Conservation (phyloP, 176 grass and related monocot species). For the Tillandsia fasciculata region DNA sequence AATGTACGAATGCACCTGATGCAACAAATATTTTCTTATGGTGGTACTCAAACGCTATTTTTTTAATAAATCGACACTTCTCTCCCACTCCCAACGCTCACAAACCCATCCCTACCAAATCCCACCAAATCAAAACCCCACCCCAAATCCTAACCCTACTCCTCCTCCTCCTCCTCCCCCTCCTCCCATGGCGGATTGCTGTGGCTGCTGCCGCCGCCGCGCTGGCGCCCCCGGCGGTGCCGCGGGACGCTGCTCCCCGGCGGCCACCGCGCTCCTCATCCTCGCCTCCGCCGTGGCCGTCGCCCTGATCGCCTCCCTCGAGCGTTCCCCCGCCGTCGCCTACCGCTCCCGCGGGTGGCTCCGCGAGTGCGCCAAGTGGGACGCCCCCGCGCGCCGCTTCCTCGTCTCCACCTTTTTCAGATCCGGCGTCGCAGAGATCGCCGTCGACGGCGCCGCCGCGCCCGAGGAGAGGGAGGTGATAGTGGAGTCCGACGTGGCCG, state of each 20-base stretch:
- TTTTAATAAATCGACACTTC: neutral
- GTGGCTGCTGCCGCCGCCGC: conserved; percentile 21
- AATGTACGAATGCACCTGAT: no score
- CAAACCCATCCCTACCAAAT: conserved; percentile 14
- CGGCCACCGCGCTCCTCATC: conserved; percentile 32
- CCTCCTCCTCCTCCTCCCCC: neutral
- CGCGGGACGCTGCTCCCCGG: conserved; percentile 5
- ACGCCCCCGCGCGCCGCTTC: conserved; percentile 44
- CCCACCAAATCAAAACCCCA: conserved; percentile 14
- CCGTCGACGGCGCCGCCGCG: neutral
- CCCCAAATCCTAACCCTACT: neutral
- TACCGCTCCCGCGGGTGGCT: conserved; percentile 48
- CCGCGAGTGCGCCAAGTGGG: conserved; percentile 98
- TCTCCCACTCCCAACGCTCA: neutral
- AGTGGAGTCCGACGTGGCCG: conserved; percentile 39
- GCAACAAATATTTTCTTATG: no score
- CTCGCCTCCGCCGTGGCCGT: conserved; percentile 28
- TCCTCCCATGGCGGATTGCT: conserved; percentile 36
- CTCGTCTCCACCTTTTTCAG: conserved; percentile 50
- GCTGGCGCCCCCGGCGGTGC: neutral
- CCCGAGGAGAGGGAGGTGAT: conserved; percentile 47
- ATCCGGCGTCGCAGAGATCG: conserved; percentile 47
- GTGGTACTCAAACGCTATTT: neutral
- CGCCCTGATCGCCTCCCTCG: conserved; percentile 52
- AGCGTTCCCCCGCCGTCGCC: conserved; percentile 37